Base-by-base conservation (phyloP, 805 yeast genomes). In the Yarrowia sp. region DNA sequence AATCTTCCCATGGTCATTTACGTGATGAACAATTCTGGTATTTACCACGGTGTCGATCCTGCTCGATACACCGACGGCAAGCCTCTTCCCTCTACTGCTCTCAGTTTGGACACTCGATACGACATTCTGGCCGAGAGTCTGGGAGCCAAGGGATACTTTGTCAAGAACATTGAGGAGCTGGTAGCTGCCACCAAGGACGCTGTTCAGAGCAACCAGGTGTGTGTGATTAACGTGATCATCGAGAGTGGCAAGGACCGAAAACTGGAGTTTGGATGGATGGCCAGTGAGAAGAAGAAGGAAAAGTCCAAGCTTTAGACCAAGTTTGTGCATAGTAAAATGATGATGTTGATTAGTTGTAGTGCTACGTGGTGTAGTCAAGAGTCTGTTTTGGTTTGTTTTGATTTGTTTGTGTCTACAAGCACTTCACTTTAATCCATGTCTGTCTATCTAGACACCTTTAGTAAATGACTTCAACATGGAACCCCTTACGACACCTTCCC, bases 1-100 rank as follows among this genome's bases (percentile, higher is more conserved):
- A 73, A 79, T 2, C 75, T 88, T 24, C 88, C 88, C 2, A 76
- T 87, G 70, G 76, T 87, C 8, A 78, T 88, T 10, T 79, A 85
- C 33, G 86, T 88, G n/a, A 86, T 88, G 88, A 88, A 88, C 76
- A 88, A 88, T 74, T 83, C 87, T 38, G 93, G 93, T 1, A 86
- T 88, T 2, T 88, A 88, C 74, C 90, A 87, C 70, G 93, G 93
- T 1, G 79, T 82, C 10, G 82, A 79, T 20, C 78, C 78, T 1
- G 61, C 69, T 0, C 72, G 76, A 10, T 75, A 76, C 56, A 70
- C 72, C 3, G 69, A 72, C 2, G 66, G 67, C 1, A 66, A 69
- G 44, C 78, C 78, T 3, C 73, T 84, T 43, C 89, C 89, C 0
- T 81, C 90, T 0, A 88, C 91, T 1, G 88, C 89, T 0, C 75